Evolutionary conservation across 345 rosid genomes (phyloP), one percentile per base, ranked within the genome.

Genomic region (Isatis tinctoria): DNA sequence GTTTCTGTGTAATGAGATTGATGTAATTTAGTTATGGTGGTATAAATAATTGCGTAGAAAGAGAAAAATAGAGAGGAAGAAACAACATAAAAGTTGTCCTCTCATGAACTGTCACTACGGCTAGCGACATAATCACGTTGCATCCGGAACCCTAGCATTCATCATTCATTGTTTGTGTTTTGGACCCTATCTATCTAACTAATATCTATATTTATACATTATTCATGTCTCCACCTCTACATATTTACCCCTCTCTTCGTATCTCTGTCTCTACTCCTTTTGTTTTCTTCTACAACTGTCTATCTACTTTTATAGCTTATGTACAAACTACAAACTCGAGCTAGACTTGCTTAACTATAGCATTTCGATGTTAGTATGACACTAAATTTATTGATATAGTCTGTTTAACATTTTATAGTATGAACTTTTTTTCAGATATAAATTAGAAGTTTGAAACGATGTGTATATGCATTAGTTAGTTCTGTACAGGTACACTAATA

Each of bases 101-200:
- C 77, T 78, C 78, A 54, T 84, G 82, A 75, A 80, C 56, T 83
- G 84, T 69, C 85, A 68, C 75, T 67, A 65, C 74, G 80, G 73
- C 76, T 76, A 61, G 75, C 68, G 82, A 83, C 84, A 79, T 72
- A 53, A 77, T 78, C 84, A 83, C 80, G 82, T 84, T 82, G 82
- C 72, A 52, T 58, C 78, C 75, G 79, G 82, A 77, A 82, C 73
- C 82, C 79, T 75, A 72, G 74, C 67, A 66, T 77, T 72, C 77
- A 77, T 72, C 69, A 71, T 72, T 77, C 81, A 77, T 72, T 72
- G 80, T 77, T 72, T 65, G 57, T 77, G 75, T 75, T 18, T 70
- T 56, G 74, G 73, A 67, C 62, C 74, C 79, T 51, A 26, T 75
- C 58, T 64, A 44, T 43, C 22, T 39, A 57, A 56, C 18, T 45